phyloP scores from a whole-genome alignment of 1,284 basidiomycete genomes.

The Volvariella surrecta region DNA sequence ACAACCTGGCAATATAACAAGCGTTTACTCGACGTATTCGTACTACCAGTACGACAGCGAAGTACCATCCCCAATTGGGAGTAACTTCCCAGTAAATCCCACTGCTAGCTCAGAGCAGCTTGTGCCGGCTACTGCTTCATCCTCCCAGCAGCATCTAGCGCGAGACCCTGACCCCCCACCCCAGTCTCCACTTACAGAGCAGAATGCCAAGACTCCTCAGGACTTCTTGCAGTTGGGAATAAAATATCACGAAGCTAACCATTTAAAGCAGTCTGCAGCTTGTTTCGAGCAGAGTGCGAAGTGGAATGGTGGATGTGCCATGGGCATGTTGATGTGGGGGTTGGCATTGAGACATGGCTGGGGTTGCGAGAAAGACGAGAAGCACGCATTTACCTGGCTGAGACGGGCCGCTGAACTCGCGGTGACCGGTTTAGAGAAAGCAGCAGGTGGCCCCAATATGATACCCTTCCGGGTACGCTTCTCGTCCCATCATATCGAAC shows the following conservation, averaged over 20 bases:
- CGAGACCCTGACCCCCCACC: constrained; percentile 11
- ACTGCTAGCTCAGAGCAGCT: too few species aligned
- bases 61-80: constrained; percentile 27
- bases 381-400: constrained; percentile 76
- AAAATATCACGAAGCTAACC: constrained; percentile 72
- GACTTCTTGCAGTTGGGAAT: constrained; percentile 75
- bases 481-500: constrained; percentile 10
- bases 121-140: constrained; percentile 14
- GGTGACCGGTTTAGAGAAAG: constrained; percentile 68
- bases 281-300: constrained; percentile 80
- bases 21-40: constrained; percentile 58
- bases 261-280: constrained; percentile 61
- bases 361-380: constrained; percentile 76
- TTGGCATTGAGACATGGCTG: constrained; percentile 84
- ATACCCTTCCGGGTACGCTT: constrained; percentile 21
- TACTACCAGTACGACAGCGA: constrained; percentile 50
- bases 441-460: constrained; percentile 24
- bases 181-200: constrained; percentile 7
- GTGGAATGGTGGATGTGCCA: constrained; percentile 71
- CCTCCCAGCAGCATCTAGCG: constrained; percentile 6
- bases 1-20: constrained; percentile 33
- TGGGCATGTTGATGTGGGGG: constrained; percentile 92
- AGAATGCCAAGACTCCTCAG: constrained; percentile 33
- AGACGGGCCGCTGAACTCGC: constrained; percentile 74
- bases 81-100: constrained; percentile 15